Base-by-base conservation (phyloP, 768 basidiomycete species). In the Clavaria fumosa region DNA sequence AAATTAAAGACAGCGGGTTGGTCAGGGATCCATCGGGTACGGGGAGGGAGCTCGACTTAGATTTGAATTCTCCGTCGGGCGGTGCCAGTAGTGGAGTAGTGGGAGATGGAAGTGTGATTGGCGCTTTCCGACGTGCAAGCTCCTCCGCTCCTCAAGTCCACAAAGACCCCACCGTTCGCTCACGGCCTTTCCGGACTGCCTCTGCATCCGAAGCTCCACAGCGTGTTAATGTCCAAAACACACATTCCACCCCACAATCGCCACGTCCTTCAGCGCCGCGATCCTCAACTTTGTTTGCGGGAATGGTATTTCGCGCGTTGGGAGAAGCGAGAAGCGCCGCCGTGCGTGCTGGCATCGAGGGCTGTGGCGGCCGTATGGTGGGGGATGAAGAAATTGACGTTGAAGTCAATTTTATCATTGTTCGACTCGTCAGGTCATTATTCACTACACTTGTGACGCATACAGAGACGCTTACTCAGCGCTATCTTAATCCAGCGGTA, bases 401-500 rank as follows among this genome's bases (percentile, higher is more conserved):
- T 10, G 64, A 68, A 12, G 69, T 69, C 1, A 72, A 75, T 53
- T 80, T 70, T 43, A 63, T 82, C 38, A 54, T 86, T 39, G 79
- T 85, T 10, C 61, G 84, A 41, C 57, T 88, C 9, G 72, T 78
- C 44, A 83, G 81, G 84, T 84, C 39, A 9, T 35, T 7, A 28
- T 27, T 30, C 7, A 38, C 12, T 40, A 19, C 17, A 15, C 21
- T 6, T 12, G 7, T 7, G 4, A 17, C 15, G 33, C 1, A n/a
- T 19, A 37, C 2, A 34, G 49, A 24, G 4, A 27, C 23, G n/a
- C 35, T 12, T 11, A n/a, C n/a, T n/a, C n/a, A n/a, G n/a, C n/a
- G n/a, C n/a, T n/a, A n/a, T n/a, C n/a, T 31, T 23, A 28, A 28
- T 33, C 5, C 40, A 85, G 82, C 47, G 82, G 80, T 19, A 81